These are phyloP conservation scores for Ophiostoma tasmaniense DNA, from an alignment of 2,329 filamentous ascomycete genomes.

Conservation along the genomic window DNA sequence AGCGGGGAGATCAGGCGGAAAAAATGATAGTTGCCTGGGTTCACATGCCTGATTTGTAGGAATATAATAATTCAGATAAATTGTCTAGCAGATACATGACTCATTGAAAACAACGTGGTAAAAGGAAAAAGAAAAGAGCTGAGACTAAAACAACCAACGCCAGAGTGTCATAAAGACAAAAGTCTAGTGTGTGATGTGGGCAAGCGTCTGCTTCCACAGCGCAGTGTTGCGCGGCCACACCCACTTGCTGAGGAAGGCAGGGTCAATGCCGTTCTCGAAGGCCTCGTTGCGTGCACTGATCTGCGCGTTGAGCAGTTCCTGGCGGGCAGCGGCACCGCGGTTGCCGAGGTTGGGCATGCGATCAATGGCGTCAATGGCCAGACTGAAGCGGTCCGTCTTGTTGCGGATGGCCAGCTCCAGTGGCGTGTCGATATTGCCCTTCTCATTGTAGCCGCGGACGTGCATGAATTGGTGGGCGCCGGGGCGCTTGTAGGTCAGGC, in stretches of 20 bases:
- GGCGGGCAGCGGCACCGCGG: slow-evolving; percentile 51
- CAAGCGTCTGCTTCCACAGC: not conserved
- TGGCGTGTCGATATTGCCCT: slow-evolving; percentile 77
- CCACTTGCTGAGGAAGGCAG: slow-evolving; percentile 57
- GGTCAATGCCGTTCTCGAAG: slow-evolving; percentile 63
- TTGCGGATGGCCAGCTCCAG: slow-evolving; percentile 72
- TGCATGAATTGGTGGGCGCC: slow-evolving; percentile 55
- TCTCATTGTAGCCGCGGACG: slow-evolving; percentile 73
- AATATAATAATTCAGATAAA: not conserved
- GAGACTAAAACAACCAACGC: not conserved
- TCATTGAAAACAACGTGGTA: not conserved
- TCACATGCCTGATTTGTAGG: not conserved
- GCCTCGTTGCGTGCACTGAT: slow-evolving; percentile 55
- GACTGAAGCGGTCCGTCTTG: slow-evolving; percentile 65
- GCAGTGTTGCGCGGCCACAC: slow-evolving; percentile 42
- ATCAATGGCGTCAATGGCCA: slow-evolving; percentile 71
- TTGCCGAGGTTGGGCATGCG: slow-evolving; percentile 55
- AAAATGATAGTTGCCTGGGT: too few species aligned
- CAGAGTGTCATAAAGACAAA: not conserved
- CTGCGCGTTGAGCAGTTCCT: slow-evolving; percentile 56
- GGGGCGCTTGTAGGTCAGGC: slow-evolving; percentile 66
- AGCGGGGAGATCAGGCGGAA: too few species aligned
- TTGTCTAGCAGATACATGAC: not conserved
- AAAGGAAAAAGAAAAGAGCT: not conserved
- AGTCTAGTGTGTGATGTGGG: not conserved